Evolutionary conservation across 805 yeast genomes (phyloP), one percentile per base, ranked within the genome.

Genomic region (Saturnispora ahearnii): DNA sequence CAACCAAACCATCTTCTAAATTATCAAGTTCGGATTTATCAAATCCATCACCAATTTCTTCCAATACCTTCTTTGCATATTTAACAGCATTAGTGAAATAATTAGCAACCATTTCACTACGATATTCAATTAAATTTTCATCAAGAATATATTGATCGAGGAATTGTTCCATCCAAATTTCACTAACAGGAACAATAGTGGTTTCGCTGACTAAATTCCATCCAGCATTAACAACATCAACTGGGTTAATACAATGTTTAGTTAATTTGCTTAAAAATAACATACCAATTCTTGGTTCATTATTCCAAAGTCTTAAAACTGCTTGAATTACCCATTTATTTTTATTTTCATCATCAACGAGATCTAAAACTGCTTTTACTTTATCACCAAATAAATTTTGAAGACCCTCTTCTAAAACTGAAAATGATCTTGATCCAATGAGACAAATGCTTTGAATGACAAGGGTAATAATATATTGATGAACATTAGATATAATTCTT

Each of bases 381-480:
- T 46, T 66, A 2, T 53, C 58, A 10, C 62, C 61, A 41, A 61
- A 54, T n/a, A 66, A 52, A 46, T 64, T 66, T 21, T 65, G 49
- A 5, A 68, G 67, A 8, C 77, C 78, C 44, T 76, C 78, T 53
- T 77, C 78, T 36, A 83, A 81, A 59, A 84, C 89, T 0, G 91
- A 87, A 41, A 90, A 74, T 0, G 97, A 90, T 62, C 97, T 77
- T 44, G 88, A 83, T 12, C 98, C 97, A 51, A 88, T 82, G 57
- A 82, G 82, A 43, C 91, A 84, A 46, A 87, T 73, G 0, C 84
- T 73, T 59, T 87, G 91, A 58, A 83, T 73, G 12, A 88, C 65
- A 13, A 86, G 67, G 29, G 83, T 77, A 15, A 85, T 70, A 34
- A 82, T 63, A 49, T 83, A 72, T 57, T 67, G 65, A 55, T 55